phyloP scores from a whole-genome alignment of 148 eudicot species.

The Amaranthus hypochondriacus region DNA sequence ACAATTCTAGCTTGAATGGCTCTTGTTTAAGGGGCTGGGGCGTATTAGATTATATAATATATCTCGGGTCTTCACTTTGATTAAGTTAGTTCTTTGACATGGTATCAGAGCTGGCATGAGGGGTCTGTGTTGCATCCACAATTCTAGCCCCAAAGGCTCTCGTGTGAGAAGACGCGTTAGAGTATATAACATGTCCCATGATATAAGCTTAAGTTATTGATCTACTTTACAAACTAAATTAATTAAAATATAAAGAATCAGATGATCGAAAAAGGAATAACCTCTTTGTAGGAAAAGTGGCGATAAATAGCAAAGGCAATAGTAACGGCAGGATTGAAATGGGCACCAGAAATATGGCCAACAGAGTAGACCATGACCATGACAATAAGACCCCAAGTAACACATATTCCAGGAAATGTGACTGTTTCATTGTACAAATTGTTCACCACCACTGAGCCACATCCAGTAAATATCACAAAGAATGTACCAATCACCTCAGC shows the following conservation, averaged over 20 bases:
- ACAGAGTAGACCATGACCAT: slow-evolving; percentile 81
- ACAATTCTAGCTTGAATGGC: no score
- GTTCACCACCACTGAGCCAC: slow-evolving; percentile 70
- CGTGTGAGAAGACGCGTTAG: no score
- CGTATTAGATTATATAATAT: no score
- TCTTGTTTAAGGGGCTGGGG: no score
- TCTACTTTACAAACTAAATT: neutral
- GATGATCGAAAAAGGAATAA: neutral
- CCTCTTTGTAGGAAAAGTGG: slow-evolving; percentile 63
- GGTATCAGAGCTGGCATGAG: no score
- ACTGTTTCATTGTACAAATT: slow-evolving; percentile 47
- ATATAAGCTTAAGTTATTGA: no score
- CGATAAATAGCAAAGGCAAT: slow-evolving; percentile 56
- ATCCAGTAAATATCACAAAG: slow-evolving; percentile 70
- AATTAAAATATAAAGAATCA: neutral
- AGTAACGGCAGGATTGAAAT: slow-evolving; percentile 87
- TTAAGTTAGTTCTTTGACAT: no score
- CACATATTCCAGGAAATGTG: slow-evolving; percentile 74
- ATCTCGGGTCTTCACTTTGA: no score
- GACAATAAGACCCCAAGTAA: slow-evolving; percentile 78
- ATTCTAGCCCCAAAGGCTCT: no score
- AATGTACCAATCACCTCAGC: slow-evolving; percentile 69
- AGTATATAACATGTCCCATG: no score
- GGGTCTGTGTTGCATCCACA: no score
- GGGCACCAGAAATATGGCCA: slow-evolving; percentile 87